Conservation (phyloP, 2,329 filamentous ascomycete species). For the Cladosporium halotolerans region DNA sequence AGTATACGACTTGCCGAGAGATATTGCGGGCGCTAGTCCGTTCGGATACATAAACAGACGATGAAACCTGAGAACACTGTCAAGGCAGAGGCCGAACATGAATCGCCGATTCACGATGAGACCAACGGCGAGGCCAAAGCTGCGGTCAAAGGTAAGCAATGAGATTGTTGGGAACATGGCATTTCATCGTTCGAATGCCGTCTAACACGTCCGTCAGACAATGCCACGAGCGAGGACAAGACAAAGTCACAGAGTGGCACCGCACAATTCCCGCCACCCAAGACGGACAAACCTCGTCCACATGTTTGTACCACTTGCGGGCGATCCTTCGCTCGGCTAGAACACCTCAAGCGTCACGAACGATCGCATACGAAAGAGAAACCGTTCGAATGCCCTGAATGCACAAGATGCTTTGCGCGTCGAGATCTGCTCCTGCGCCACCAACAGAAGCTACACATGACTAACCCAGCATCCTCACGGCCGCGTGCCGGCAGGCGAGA, state of each 20-base stretch:
- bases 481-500: constrained; percentile 79
- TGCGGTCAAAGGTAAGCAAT: constrained; percentile 17
- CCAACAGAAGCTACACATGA: constrained; percentile 97
- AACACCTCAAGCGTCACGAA: constrained; percentile 96
- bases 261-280: constrained; percentile 65
- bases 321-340: constrained; percentile 86
- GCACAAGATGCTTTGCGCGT: constrained; percentile 87
- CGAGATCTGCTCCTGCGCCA: constrained; percentile 87
- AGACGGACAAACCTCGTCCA: constrained; percentile 94
- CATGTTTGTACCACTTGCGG: constrained; percentile 89
- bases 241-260: neutral
- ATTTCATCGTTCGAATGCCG: neutral
- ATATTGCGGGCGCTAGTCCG: neutral
- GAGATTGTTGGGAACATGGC: neutral
- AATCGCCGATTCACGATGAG: constrained; percentile 17
- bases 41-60: constrained; percentile 13
- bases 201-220: constrained; percentile 4
- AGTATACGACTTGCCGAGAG: no score
- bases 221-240: constrained; percentile 9
- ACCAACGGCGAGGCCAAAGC: constrained; percentile 11
- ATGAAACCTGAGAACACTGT: constrained; percentile 23
- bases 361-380: constrained; percentile 98
- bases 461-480: constrained; percentile 77
- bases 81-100: constrained; percentile 22
- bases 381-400: constrained; percentile 95